Percentiles rank a stretch among this genome's conserved stretches.
phyloP scores from a whole-genome alignment of 1,139 yeast species.

The Taphrina pruni region DNA sequence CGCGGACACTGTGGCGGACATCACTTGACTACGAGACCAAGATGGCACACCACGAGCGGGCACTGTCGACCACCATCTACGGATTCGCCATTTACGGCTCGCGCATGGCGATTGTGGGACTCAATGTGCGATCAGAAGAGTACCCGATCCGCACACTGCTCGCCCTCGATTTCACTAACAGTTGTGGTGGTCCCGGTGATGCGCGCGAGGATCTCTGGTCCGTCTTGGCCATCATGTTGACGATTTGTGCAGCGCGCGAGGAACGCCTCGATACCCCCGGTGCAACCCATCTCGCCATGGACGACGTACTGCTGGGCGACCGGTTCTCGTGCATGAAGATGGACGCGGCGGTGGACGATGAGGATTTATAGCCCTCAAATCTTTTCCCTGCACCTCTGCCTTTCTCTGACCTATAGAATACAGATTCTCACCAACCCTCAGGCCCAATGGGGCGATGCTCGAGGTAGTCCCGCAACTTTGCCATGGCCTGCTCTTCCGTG shows the following conservation, averaged over 20 bases:
- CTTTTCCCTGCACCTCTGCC: no score
- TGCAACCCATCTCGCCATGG: background rate
- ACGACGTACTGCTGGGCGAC: background rate
- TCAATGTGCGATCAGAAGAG: slow-evolving; percentile 23
- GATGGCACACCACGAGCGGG: background rate
- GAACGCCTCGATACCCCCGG: slow-evolving; percentile 46
- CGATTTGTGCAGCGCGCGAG: slow-evolving; percentile 45
- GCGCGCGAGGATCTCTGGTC: slow-evolving; percentile 39
- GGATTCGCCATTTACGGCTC: slow-evolving; percentile 35
- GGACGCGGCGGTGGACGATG: background rate
- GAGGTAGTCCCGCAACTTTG: slow-evolving; percentile 10
- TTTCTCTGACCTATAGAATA: background rate
- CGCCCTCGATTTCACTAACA: slow-evolving; percentile 28
- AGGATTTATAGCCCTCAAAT: background rate
- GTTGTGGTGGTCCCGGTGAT: no score
- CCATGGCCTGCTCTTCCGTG: slow-evolving; percentile 22
- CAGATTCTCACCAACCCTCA: slow-evolving; percentile 12
- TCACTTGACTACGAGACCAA: background rate
- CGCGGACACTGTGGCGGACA: background rate
- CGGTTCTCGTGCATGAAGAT: slow-evolving; percentile 9
- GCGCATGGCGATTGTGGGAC: slow-evolving; percentile 31
- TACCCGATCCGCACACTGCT: slow-evolving; percentile 31
- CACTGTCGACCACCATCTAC: slow-evolving; percentile 32
- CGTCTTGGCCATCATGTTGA: slow-evolving; percentile 32
- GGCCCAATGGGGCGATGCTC: background rate